Evolutionary conservation across 495 filamentous ascomycete genomes (phyloP), one percentile per base, ranked within the genome.

Genomic region (Cercophora newfieldiana): DNA sequence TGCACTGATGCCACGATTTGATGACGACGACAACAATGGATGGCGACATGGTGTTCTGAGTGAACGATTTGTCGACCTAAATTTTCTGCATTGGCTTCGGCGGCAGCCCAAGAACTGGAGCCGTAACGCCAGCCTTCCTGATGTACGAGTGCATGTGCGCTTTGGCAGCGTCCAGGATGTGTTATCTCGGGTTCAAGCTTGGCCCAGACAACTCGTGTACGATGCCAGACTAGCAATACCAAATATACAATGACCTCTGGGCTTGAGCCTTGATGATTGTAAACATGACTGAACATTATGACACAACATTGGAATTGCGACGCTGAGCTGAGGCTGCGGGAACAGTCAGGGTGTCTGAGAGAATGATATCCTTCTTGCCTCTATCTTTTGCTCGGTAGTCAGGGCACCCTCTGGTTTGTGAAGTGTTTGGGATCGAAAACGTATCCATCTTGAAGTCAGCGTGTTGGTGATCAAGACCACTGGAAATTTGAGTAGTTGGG

Each of bases 1-100:
- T 83, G 74, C 76, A 72, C 63, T 75, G 66, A 71, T 59, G 49
- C 60, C 59, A 70, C 75, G 77, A 74, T 78, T 47, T 61, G 54
- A 69, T 49, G 67, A 68, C 65, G 61, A 26, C 21, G 48, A 51
- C 21, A n/a, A 51, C 48, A 19, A 44, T 61, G 51, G 51, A 55
- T 61, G 61, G 37, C 37, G 37, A 44, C 2, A 44, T 44, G 37
- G 37, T 44, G 12, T 44, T 44, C n/a, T 44, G 2, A 53, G 50
- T 19, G 21, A 24, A 22, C 50, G n/a, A 53, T 53, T 8, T 14
- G 50, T 26, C 24, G 19, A 7, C 50, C 50, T 31, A 30, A n/a
- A n/a, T 49, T 54, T 48, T 58, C 61, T 62, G 30, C 28, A 61
- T 61, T 57, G 22, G 54, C 54, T 53, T 8, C 50, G 10, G 50